Conservation (phyloP, 805 yeast species). For the Kuraishia molischiana region DNA sequence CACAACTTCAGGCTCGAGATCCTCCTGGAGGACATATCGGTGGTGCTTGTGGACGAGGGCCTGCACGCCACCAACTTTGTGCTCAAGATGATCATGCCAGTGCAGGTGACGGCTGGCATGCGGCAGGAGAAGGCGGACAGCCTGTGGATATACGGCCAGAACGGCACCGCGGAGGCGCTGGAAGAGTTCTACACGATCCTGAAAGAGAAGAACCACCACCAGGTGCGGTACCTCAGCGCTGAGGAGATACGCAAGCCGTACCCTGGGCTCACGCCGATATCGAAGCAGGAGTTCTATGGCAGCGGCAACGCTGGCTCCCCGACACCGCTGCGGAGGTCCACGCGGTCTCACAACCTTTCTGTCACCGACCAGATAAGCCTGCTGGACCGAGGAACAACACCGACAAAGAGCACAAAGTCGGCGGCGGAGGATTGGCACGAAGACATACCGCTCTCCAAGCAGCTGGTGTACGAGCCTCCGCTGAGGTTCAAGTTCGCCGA, state of each 20-base stretch:
- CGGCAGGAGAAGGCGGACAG: too few species aligned
- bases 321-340: not conserved
- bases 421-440: conserved; percentile 11
- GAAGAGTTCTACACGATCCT: too few species aligned
- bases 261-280: not conserved
- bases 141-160: too few species aligned
- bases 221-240: too few species aligned
- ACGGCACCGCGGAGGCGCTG: too few species aligned
- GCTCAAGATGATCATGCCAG: too few species aligned
- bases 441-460: conserved; percentile 17
- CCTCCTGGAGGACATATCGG: not conserved
- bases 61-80: not conserved
- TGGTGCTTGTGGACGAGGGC: not conserved
- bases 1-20: not conserved
- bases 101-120: too few species aligned
- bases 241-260: too few species aligned
- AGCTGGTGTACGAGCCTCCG: conserved; percentile 20
- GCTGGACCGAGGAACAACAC: not conserved
- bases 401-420: not conserved
- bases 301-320: not conserved
- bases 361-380: not conserved
- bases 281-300: not conserved
- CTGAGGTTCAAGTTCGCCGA: conserved; percentile 44
- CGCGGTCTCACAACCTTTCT: not conserved
- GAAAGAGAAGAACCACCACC: too few species aligned